phyloP scores from a whole-genome alignment of 768 basidiomycete species.

The Hericium alpestre region DNA sequence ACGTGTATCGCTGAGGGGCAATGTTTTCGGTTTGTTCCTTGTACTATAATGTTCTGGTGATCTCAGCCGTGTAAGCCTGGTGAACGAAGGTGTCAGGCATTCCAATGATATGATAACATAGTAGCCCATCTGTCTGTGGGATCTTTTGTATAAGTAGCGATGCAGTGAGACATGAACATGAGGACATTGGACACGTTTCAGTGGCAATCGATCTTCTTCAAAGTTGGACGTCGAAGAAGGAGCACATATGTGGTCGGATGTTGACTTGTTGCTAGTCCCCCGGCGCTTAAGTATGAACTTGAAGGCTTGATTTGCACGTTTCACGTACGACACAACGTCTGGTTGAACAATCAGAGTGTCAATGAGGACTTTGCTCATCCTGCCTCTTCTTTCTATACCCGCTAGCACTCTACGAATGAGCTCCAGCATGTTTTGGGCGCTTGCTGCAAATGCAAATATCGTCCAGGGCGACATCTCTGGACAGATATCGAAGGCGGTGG shows the following conservation, averaged over 20 bases:
- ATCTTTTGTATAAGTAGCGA: no score
- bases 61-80: no score
- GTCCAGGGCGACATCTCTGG: conserved; percentile 5
- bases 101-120: not conserved
- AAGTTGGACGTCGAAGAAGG: no score
- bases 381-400: conserved; percentile 26
- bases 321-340: not conserved
- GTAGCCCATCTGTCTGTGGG: no score
- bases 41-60: no score
- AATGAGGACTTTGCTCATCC: conserved; percentile 29
- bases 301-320: not conserved
- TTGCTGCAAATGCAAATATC: conserved; percentile 11
- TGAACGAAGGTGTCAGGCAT: not conserved
- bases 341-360: conserved; percentile 6
- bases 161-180: no score
- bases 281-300: no score
- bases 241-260: no score
- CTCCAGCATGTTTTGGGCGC: conserved; percentile 33
- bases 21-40: no score
- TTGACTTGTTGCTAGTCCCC: no score
- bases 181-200: no score
- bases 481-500: conserved; percentile 13
- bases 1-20: not conserved
- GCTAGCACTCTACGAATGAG: conserved; percentile 25
- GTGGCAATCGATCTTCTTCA: no score